Base-by-base conservation (phyloP, 164 flowering plant genomes). In the Cinnamomum chago region DNA sequence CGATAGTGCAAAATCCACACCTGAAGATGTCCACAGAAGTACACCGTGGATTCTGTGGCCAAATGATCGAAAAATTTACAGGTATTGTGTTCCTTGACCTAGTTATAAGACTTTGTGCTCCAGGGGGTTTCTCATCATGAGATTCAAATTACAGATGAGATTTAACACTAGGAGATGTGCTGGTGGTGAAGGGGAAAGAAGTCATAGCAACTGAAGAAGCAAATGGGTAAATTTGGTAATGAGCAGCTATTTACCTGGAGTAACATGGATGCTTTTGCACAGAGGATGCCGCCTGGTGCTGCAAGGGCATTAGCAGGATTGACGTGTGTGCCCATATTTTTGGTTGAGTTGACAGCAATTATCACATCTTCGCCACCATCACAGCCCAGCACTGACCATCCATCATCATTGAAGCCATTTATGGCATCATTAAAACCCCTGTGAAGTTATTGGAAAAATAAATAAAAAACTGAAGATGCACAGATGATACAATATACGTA, bases 201-300 rank as follows among this genome's bases (percentile, higher is more conserved):
- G n/a, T 35, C 20, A 28, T 15, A 27, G 27, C 10, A 67, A 25
- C 50, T 27, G 47, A 67, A 30, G 35, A 65, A 52, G 68, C 60
- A 22, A 50, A 13, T 9, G 5, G 22, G 33, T n/a, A 68, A 55
- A 17, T 13, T 24, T 22, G 22, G 27, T 13, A 28, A 62, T 50
- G 18, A 58, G 60, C 17, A 25, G 2, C n/a, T 80, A 86, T 87
- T 80, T 76, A 92, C 99, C 82, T 91, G 95, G 73, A 95, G 92
- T 30, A 93, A 87, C 99, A 95, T 93, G 33, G 97, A 93, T 62
- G 97, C 98, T 81, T 95, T 93, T 14, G 94, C 99, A 84, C 98
- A 95, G 7, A 95, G 89, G 76, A 90, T 80, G 52, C 98, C 97
- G 50, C 95, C 94, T 73, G 86, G 74, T 71, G 84, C 72, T 30